Conservation (phyloP, 2,329 filamentous ascomycete species). For the Neopestalotiopsis clavispora region DNA sequence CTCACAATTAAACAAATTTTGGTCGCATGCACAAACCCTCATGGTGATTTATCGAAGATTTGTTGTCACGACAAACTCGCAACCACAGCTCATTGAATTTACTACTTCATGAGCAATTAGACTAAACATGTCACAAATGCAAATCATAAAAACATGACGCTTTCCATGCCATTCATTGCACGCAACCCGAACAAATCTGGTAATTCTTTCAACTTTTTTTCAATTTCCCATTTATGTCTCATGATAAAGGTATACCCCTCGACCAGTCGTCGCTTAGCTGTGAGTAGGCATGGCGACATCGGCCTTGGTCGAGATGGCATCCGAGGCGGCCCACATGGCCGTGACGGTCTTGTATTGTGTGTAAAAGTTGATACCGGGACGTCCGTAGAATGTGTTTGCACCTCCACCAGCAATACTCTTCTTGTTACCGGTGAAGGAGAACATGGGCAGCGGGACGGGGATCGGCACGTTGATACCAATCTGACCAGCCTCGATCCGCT, state of each 20-base stretch:
- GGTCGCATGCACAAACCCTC: not conserved
- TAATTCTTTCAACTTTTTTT: not conserved
- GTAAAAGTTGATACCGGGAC: conserved; percentile 91
- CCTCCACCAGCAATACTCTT: conserved; percentile 91
- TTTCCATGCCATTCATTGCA: not conserved
- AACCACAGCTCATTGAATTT: not conserved
- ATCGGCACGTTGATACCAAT: conserved; percentile 87
- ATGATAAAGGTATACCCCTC: not conserved
- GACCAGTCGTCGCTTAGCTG: conserved; percentile 29
- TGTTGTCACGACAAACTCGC: not conserved
- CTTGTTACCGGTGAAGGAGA: conserved; percentile 80
- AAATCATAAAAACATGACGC: not conserved
- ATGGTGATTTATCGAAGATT: not conserved
- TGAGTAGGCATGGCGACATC: conserved; percentile 83
- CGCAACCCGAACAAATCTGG: not conserved
- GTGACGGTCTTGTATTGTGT: conserved; percentile 99
- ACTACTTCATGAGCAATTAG: not conserved
- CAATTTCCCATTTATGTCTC: not conserved
- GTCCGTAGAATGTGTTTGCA: conserved; percentile 93
- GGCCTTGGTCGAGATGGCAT: conserved; percentile 84
- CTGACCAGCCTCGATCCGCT: conserved; percentile 83
- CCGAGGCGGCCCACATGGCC: conserved; percentile 83
- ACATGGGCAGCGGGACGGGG: conserved; percentile 73
- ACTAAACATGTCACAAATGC: not conserved
- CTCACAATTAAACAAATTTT: not conserved